These are phyloP conservation scores for Cyclospora cayetanensis DNA, from an alignment of 169 alveolate species.

Conservation along the genomic window DNA sequence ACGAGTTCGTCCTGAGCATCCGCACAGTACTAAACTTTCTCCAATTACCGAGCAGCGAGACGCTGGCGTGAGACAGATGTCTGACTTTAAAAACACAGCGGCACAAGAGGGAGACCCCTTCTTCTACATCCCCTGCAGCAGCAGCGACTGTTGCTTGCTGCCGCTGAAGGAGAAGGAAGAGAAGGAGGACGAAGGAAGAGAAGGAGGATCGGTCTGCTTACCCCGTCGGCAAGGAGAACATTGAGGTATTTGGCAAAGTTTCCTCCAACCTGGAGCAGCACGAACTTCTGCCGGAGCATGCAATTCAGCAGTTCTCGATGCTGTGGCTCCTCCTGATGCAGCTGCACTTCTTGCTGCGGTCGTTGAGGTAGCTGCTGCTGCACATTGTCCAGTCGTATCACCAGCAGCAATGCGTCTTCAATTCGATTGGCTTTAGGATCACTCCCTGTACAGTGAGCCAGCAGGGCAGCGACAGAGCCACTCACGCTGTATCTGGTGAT, in stretches of 20 bases:
- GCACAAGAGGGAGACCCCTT: not conserved
- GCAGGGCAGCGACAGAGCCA: slow-evolving; percentile 35
- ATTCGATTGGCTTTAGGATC: slow-evolving; percentile 33
- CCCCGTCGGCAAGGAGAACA: slow-evolving; percentile 17
- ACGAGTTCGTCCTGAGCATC: slow-evolving; percentile 14
- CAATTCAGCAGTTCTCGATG: not conserved
- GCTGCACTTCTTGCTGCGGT: slow-evolving; percentile 5
- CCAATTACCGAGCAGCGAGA: too few relatives aligned
- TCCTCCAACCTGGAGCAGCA: slow-evolving; percentile 48
- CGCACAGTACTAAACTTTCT: not conserved
- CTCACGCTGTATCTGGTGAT: not conserved
- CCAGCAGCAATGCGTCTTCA: slow-evolving; percentile 47
- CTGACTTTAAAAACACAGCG: too few relatives aligned
- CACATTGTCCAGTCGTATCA: slow-evolving; percentile 41
- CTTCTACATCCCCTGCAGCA: not conserved
- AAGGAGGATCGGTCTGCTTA: too few relatives aligned
- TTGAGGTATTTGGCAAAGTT: slow-evolving; percentile 21
- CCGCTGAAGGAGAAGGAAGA: too few relatives aligned
- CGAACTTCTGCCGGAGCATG: slow-evolving; percentile 22
- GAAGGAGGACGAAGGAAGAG: too few relatives aligned
- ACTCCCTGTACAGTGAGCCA: slow-evolving; percentile 31
- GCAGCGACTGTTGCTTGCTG: slow-evolving; percentile 35
- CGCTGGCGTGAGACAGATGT: too few relatives aligned
- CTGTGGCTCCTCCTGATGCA: slow-evolving; percentile 16
- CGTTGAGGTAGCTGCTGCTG: slow-evolving; percentile 51